Evolutionary conservation across 2,329 filamentous ascomycete species (phyloP).

Genomic region (Lithohypha guttulata): DNA sequence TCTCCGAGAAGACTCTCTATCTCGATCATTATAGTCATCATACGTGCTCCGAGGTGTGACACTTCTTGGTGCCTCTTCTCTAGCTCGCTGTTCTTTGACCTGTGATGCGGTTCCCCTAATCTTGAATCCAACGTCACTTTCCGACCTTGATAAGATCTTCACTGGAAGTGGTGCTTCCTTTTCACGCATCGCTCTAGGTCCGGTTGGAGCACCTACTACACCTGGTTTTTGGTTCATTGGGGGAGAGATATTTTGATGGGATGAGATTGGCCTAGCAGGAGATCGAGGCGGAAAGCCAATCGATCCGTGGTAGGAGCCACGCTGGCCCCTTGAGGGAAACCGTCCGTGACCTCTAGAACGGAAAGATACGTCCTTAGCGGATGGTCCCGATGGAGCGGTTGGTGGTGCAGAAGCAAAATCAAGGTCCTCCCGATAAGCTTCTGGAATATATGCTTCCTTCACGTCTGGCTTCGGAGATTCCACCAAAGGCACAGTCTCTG

Average conservation of each 20-base stretch:
- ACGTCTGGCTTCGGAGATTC: slow-evolving; percentile 7
- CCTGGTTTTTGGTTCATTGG: slow-evolving; percentile 43
- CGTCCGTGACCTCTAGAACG: slow-evolving; percentile 32
- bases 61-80: slow-evolving; percentile 10
- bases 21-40: slow-evolving; percentile 17
- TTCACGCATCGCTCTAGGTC: slow-evolving; percentile 79
- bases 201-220: slow-evolving; percentile 66
- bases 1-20: slow-evolving; percentile 17
- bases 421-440: slow-evolving; percentile 21
- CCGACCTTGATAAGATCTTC: slow-evolving; percentile 13
- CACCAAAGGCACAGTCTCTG: slow-evolving; percentile 3
- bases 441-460: slow-evolving; percentile 20
- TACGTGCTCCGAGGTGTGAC: slow-evolving; percentile 9
- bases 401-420: slow-evolving; percentile 23
- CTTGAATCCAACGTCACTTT: slow-evolving; percentile 17
- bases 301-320: slow-evolving; percentile 25
- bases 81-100: slow-evolving; percentile 17
- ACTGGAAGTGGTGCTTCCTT: slow-evolving; percentile 13
- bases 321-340: slow-evolving; percentile 31
- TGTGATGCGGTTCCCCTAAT: slow-evolving; percentile 21
- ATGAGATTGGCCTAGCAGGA: slow-evolving; percentile 22
- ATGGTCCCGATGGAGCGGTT: slow-evolving; percentile 25
- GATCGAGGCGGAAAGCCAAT: slow-evolving; percentile 22
- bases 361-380: slow-evolving; percentile 21
- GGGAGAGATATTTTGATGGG: slow-evolving; percentile 24